These are phyloP conservation scores for Colletotrichum sp. DNA, from an alignment of 2,329 filamentous ascomycete genomes.

Conservation along the genomic window DNA sequence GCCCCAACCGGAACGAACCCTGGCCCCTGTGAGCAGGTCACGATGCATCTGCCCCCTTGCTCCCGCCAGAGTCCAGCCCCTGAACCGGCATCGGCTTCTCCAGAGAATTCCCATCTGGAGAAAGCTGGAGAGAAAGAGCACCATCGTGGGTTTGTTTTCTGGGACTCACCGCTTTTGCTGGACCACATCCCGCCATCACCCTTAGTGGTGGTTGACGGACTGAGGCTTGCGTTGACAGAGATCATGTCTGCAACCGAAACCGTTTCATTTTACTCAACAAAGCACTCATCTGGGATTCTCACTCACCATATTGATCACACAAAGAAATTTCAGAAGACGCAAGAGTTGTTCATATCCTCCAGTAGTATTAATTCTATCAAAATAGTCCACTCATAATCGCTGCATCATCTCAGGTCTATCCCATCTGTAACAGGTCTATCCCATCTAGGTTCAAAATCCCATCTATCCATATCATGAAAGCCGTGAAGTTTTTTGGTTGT, in stretches of 20 bases:
- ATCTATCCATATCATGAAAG: not conserved
- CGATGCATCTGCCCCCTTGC: not conserved
- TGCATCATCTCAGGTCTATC: not conserved
- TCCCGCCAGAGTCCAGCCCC: not conserved
- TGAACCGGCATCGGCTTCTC: not conserved
- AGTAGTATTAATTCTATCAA: not conserved
- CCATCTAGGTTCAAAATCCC: not conserved
- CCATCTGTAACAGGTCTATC: not conserved
- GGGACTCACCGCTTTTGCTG: not conserved
- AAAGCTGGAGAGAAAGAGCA: not conserved
- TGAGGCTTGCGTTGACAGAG: not conserved
- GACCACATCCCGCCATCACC: not conserved
- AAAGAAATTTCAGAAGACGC: not conserved
- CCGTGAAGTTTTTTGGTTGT: not conserved
- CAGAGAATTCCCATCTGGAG: not conserved
- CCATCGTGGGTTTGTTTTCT: not conserved
- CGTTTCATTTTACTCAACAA: not conserved
- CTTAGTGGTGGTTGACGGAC: not conserved
- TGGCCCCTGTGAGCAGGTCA: not conserved
- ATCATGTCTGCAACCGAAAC: not conserved
- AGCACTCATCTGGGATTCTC: not conserved
- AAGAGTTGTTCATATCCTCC: not conserved
- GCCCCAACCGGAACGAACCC: not conserved
- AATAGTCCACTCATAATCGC: not conserved
- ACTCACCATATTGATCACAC: not conserved